Conservation (phyloP, 805 yeast species). For the Pichia cephalocereana region DNA sequence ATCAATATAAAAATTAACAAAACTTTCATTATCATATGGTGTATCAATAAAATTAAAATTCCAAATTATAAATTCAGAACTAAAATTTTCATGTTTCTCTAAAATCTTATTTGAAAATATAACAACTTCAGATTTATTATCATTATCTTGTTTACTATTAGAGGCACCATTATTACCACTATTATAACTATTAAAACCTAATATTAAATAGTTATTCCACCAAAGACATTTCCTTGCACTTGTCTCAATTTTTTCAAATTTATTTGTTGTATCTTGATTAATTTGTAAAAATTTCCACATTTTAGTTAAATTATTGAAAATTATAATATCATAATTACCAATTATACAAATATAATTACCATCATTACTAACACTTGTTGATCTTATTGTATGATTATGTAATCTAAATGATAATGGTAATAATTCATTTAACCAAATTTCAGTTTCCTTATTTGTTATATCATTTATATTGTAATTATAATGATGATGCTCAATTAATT, state of each 20-base stretch:
- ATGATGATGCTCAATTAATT: conserved; percentile 30
- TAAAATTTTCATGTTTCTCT: conserved; percentile 17
- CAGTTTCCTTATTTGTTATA: conserved; percentile 28
- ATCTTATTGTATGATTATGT: conserved; percentile 34
- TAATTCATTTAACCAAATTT: conserved; percentile 37
- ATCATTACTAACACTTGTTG: conserved; percentile 35
- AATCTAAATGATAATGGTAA: conserved; percentile 38
- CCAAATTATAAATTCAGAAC: conserved; percentile 26
- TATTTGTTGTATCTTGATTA: conserved; percentile 17
- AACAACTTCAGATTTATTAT: conserved; percentile 23
- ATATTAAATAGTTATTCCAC: conserved; percentile 26
- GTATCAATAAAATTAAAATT: conserved; percentile 24
- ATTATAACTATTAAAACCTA: conserved; percentile 18
- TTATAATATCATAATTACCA: conserved; percentile 37
- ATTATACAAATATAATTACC: conserved; percentile 42
- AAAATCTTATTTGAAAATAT: conserved; percentile 21
- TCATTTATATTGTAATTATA: conserved; percentile 11
- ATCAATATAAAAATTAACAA: conserved; percentile 23
- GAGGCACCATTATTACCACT: conserved; percentile 8
- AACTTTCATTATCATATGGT: conserved; percentile 17
- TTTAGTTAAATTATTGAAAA: conserved; percentile 31
- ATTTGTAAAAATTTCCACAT: conserved; percentile 38
- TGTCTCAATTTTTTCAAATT: conserved; percentile 20
- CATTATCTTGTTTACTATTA: background rate
- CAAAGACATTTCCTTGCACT: conserved; percentile 29